Percentiles rank a stretch among this genome's conserved stretches.
These are phyloP conservation scores for Echeveria elegans DNA, from an alignment of 164 flowering plant species.

Conservation along the genomic window DNA sequence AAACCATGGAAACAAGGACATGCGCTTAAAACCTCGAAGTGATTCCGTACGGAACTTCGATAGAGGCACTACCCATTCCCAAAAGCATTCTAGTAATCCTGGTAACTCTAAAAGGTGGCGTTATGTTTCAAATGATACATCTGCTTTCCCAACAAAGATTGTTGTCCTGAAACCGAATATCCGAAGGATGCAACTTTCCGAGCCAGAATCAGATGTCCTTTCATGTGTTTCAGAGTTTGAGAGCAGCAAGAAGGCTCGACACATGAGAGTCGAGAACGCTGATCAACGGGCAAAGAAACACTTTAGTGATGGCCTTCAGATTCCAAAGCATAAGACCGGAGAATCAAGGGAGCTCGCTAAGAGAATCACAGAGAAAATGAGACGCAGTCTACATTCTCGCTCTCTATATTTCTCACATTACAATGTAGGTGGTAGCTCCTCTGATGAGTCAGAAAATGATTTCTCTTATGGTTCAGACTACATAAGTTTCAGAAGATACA, in stretches of 20 bases:
- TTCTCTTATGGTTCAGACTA: conserved; percentile 43
- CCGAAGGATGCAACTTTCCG: conserved; percentile 28
- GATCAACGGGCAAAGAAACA: conserved; percentile 21
- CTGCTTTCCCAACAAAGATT: conserved; percentile 48
- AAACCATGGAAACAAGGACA: too few relatives aligned
- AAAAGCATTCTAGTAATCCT: too few relatives aligned
- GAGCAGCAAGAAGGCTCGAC: conserved; percentile 17
- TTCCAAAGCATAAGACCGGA: conserved; percentile 25
- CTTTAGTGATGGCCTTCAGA: conserved; percentile 16
- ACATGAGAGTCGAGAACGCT: conserved; percentile 14
- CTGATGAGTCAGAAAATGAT: conserved; percentile 36
- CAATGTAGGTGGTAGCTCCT: conserved; percentile 62
- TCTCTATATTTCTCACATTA: conserved; percentile 34
- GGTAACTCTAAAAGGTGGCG: conserved; percentile 15
- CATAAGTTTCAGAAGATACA: conserved; percentile 19
- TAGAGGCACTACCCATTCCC: too few relatives aligned
- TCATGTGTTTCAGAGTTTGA: conserved; percentile 1
- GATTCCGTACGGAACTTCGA: too few relatives aligned
- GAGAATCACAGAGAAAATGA: conserved; percentile 41
- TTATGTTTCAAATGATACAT: conserved; percentile 17
- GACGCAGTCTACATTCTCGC: conserved; percentile 15
- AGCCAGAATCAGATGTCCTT: conserved; percentile 15
- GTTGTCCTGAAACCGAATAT: conserved; percentile 82
- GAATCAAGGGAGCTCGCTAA: conserved; percentile 61
- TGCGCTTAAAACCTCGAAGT: too few relatives aligned